A percentile compares a stretch with the other conserved stretches of the same genome.
Conservation (phyloP, 2,329 filamentous ascomycete species). For the Plectosphaerella plurivora region DNA sequence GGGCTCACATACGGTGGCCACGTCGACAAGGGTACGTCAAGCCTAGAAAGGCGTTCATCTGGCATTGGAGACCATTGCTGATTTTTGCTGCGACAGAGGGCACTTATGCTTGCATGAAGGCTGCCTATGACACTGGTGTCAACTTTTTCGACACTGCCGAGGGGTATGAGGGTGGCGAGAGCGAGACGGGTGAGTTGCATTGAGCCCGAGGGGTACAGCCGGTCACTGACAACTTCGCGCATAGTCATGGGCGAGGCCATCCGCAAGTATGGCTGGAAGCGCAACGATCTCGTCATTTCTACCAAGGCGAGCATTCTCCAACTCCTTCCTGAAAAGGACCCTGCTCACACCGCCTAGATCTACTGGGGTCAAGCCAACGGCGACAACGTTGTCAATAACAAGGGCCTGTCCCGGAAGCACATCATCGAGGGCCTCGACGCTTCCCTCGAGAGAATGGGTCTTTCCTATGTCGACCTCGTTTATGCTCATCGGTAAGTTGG, state of each 20-base stretch:
- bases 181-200: constrained; percentile 38
- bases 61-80: neutral
- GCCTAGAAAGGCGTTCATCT: neutral
- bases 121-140: constrained; percentile 54
- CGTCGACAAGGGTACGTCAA: constrained; percentile 55
- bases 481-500: constrained; percentile 53
- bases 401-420: constrained; percentile 65
- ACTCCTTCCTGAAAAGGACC: neutral
- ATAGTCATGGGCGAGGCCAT: constrained; percentile 56
- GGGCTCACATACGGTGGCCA: constrained; percentile 70
- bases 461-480: constrained; percentile 63
- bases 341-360: constrained; percentile 34
- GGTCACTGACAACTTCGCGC: neutral
- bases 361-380: constrained; percentile 61
- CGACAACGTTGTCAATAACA: constrained; percentile 61
- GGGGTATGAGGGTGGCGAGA: constrained; percentile 53
- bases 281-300: constrained; percentile 56
- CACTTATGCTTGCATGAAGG: constrained; percentile 56
- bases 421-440: constrained; percentile 61
- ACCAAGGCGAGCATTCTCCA: constrained; percentile 42
- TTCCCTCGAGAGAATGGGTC: constrained; percentile 51
- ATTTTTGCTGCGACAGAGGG: constrained; percentile 21
- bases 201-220: neutral
- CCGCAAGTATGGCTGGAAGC: constrained; percentile 55
- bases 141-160: constrained; percentile 63